Percentiles rank a stretch among this genome's conserved stretches.
Conservation (phyloP, 345 rosid genomes). For the Rhodamnia rubescens region DNA sequence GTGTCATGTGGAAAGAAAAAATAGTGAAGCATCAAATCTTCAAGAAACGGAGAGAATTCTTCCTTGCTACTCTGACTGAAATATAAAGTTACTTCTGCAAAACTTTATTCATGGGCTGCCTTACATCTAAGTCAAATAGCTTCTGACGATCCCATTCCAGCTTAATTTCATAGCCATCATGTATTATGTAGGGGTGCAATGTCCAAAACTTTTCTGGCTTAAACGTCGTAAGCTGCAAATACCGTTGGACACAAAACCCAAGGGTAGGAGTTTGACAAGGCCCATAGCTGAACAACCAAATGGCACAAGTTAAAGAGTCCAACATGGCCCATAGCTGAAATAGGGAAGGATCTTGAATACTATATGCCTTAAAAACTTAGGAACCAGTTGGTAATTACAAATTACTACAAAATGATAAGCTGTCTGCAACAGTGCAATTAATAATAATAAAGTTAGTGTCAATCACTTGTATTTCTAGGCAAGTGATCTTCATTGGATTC, state of each 20-base stretch:
- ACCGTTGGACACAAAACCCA: conserved; percentile 90
- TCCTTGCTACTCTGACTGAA: not conserved
- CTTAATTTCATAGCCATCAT: conserved; percentile 69
- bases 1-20: conserved; percentile 12
- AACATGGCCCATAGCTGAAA: not conserved
- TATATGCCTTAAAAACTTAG: not conserved
- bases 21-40: not conserved
- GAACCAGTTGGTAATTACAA: not conserved
- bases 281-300: conserved; percentile 32
- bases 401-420: not conserved
- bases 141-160: conserved; percentile 90
- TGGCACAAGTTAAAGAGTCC: not conserved
- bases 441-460: not conserved
- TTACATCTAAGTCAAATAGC: conserved; percentile 83
- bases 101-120: conserved; percentile 8
- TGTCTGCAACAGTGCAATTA: not conserved
- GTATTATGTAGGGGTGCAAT: conserved; percentile 43
- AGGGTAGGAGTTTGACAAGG: conserved; percentile 98
- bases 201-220: conserved; percentile 88
- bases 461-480: not conserved
- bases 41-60: not conserved
- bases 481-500: not conserved
- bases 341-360: not conserved
- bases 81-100: not conserved
- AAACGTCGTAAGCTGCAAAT: conserved; percentile 82